Evolutionary conservation across 192 early-diverging fungal genomes (phyloP).

Genomic region (Rhizophagus clarus): DNA sequence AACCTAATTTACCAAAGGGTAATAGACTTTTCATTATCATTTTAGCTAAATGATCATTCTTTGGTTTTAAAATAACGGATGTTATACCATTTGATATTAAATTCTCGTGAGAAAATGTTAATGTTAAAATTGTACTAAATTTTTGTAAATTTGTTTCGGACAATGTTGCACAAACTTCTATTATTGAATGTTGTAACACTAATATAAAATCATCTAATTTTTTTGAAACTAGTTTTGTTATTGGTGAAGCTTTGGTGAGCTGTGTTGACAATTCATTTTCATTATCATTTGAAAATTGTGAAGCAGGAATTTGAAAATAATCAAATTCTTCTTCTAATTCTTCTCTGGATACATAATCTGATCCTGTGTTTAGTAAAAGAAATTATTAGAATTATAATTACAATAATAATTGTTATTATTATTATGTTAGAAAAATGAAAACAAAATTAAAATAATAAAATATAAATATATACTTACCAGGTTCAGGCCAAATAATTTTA

Average conservation of each 20-base stretch:
- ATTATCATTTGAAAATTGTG: neutral
- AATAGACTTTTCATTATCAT: neutral
- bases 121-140: neutral
- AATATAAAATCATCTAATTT: neutral
- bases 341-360: neutral
- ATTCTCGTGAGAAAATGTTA: conserved; percentile 9
- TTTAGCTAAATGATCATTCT: neutral
- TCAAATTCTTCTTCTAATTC: conserved; percentile 20
- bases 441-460: neutral
- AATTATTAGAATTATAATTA: too few species aligned
- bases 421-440: too few species aligned
- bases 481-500: conserved; percentile 8
- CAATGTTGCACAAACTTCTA: neutral
- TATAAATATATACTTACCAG: neutral
- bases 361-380: neutral
- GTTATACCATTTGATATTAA: neutral
- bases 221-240: neutral
- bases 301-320: conserved; percentile 11
- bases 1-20: neutral
- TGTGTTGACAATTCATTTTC: neutral
- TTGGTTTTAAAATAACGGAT: neutral
- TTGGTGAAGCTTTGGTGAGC: neutral
- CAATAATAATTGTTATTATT: too few species aligned
- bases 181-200: neutral
- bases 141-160: neutral